These are phyloP conservation scores for Cucumis variabilis DNA, from an alignment of 331 rosid genomes.

Conservation along the genomic window DNA sequence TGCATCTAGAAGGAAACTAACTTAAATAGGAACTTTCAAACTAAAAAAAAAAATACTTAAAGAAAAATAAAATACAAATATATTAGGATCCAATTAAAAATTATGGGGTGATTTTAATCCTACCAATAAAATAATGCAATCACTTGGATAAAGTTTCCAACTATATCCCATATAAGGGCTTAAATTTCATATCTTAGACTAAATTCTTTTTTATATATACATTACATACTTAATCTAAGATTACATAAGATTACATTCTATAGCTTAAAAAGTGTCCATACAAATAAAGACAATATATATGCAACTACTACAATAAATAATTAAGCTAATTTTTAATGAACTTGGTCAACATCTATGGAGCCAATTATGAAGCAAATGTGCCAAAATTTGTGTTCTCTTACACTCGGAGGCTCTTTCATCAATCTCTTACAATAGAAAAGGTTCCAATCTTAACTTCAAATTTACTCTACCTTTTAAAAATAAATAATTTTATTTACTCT, in stretches of 20 bases:
- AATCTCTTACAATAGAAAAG: not conserved
- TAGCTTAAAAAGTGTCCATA: not conserved
- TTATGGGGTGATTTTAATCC: too few relatives aligned
- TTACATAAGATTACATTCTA: not conserved
- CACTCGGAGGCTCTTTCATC: not conserved
- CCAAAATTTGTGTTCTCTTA: not conserved
- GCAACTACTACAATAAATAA: not conserved
- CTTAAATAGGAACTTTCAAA: too few relatives aligned
- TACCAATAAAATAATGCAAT: not conserved
- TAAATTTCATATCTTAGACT: not conserved
- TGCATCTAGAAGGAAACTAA: too few relatives aligned
- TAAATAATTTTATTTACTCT: too few relatives aligned
- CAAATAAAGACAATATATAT: not conserved
- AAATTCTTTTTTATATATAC: not conserved
- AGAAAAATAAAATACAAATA: too few relatives aligned
- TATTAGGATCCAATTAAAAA: too few relatives aligned
- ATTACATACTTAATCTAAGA: not conserved
- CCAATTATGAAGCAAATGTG: not conserved
- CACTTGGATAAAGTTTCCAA: not conserved
- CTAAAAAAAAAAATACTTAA: too few relatives aligned
- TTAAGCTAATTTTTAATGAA: not conserved
- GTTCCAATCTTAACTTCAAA: not conserved
- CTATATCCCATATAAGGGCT: not conserved
- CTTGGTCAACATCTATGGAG: not conserved
- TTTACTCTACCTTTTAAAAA: too few relatives aligned